phyloP scores from a whole-genome alignment of 2,329 filamentous ascomycete genomes.

The Pestalotiopsis sp. region DNA sequence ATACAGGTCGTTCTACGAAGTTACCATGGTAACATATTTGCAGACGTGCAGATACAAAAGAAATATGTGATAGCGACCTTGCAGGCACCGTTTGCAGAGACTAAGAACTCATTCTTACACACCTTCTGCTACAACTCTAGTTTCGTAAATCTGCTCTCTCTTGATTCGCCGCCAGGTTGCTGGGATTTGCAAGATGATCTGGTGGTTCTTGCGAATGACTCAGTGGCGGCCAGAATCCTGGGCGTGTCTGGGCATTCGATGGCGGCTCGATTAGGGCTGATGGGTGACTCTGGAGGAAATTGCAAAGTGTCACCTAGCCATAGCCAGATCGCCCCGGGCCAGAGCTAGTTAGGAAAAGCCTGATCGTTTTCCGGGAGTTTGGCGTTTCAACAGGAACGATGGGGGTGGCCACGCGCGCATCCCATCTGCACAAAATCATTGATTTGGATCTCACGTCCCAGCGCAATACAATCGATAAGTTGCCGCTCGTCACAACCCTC shows the following conservation, averaged over 20 bases:
- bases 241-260: background rate
- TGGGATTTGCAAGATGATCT: background rate
- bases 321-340: background rate
- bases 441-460: background rate
- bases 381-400: background rate
- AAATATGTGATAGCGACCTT: background rate
- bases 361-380: background rate
- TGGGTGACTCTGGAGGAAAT: background rate
- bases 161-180: background rate
- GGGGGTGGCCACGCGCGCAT: background rate
- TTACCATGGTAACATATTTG: background rate
- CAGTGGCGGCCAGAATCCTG: background rate
- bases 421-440: background rate
- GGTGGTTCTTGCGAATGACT: background rate
- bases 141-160: background rate
- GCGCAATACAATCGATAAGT: conserved; percentile 10
- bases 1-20: background rate
- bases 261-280: background rate
- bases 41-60: no score
- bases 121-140: no score
- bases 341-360: background rate
- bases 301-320: background rate
- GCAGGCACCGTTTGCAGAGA: background rate
- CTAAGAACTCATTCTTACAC: background rate
- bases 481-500: background rate